Evolutionary conservation across 148 eudicot genomes (phyloP), one percentile per base, ranked within the genome.

Genomic region (Dianthus caryophyllus): DNA sequence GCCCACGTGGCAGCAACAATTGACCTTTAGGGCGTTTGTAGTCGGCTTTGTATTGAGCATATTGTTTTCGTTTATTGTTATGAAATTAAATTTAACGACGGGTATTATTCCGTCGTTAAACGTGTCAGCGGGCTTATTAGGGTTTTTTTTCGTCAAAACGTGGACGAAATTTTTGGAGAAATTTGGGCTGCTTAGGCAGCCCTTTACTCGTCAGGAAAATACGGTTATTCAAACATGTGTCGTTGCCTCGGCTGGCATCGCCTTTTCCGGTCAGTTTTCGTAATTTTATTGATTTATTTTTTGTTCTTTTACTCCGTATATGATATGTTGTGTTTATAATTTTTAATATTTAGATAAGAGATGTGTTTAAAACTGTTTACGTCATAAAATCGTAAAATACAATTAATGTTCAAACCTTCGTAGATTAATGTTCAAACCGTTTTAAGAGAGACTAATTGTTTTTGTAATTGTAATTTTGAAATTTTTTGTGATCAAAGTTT

Each of bases 211-310:
- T 1, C 83, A 80, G 56, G 83, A 80, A 68, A 80, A 80, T 41
- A 80, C 83, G 1, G 83, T 80, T 50, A 80, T 77, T 62, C 80
- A 80, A 71, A 77, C 81, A 24, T 77, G 81, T 55, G 80, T 80
- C 14, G 84, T 80, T 47, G 84, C 84, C 12, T 56, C 80, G 21
- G 57, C 84, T 29, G 78, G 84, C 26, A 77, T 80, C 27, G 84
- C 84, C 18, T 77, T 77, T 41, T 73, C 80, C 59, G 84, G 84
- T 80, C 0, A 57, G 0, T 55, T 30, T 9, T 56, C 8, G 44
- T n/a, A n/a, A n/a, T n/a, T n/a, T n/a, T n/a, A n/a, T n/a, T n/a
- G n/a, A n/a, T n/a, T n/a, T n/a, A n/a, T n/a, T n/a, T n/a, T n/a
- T n/a, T n/a, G n/a, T n/a, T n/a, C n/a, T n/a, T n/a, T n/a, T n/a